Evolutionary conservation across 805 yeast species (phyloP).

Genomic region (Grigorovia jiainica): DNA sequence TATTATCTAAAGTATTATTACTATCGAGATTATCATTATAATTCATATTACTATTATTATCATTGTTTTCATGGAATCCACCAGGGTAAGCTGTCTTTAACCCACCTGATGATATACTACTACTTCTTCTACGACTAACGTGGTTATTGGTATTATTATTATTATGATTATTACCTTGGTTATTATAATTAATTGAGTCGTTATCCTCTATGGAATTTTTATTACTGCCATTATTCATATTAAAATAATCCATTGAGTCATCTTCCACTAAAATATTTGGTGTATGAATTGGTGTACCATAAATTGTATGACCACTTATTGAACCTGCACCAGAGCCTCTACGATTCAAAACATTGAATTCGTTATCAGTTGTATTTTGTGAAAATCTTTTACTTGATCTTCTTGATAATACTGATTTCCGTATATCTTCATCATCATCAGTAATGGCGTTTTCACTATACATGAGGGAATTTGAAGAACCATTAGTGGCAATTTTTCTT

Average conservation of each 20-base stretch:
- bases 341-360: no score
- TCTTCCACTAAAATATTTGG: slow-evolving; percentile 2
- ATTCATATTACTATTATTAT: neutral
- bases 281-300: slow-evolving; percentile 5
- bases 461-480: neutral
- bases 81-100: neutral
- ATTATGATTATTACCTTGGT: neutral
- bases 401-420: neutral
- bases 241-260: slow-evolving; percentile 3
- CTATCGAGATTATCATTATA: neutral
- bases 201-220: slow-evolving; percentile 1
- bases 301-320: slow-evolving; percentile 3
- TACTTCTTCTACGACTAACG: neutral
- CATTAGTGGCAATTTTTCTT: neutral
- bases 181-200: no score
- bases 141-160: neutral
- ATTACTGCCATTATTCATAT: slow-evolving; percentile 1
- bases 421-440: slow-evolving; percentile 17
- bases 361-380: neutral
- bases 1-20: neutral
- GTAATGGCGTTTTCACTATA: slow-evolving; percentile 17
- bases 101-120: neutral
- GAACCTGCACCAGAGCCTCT: neutral
- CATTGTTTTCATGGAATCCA: neutral
- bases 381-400: neutral